Conservation (phyloP, 129 eudicot species). For the Tagetes patula region DNA sequence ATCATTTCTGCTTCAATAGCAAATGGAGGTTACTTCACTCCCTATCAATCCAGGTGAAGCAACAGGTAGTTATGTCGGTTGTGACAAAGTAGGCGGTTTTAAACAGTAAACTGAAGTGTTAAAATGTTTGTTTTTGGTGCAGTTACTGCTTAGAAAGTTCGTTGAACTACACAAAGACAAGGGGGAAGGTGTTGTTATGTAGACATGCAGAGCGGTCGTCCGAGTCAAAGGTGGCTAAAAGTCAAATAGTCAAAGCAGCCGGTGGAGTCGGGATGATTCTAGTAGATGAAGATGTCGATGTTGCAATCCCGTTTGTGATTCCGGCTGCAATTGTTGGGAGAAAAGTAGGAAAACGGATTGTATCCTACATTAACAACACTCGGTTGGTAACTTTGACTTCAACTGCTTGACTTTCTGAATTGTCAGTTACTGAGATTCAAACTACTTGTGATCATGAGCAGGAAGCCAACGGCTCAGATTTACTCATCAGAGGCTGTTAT, state of each 20-base stretch:
- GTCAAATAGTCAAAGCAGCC: conserved; percentile 64
- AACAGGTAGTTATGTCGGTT: conserved; percentile 58
- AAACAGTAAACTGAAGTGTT: conserved; percentile 15
- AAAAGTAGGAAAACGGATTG: conserved; percentile 47
- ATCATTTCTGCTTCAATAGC: conserved; percentile 78
- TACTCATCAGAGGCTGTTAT: conserved; percentile 47
- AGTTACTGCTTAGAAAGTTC: conserved; percentile 89
- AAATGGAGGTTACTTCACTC: conserved; percentile 71
- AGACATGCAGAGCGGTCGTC: conserved; percentile 71
- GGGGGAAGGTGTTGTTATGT: conserved; percentile 74
- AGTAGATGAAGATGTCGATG: conserved; percentile 66
- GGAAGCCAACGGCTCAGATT: conserved; percentile 55
- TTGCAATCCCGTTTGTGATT: conserved; percentile 66
- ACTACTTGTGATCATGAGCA: conserved; percentile 17
- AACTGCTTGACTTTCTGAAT: background rate
- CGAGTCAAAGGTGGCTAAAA: conserved; percentile 76
- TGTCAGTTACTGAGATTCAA: background rate
- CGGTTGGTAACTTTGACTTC: conserved; percentile 45
- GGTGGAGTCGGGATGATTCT: conserved; percentile 90
- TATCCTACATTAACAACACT: conserved; percentile 54
- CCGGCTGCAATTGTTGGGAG: conserved; percentile 75
- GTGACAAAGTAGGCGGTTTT: conserved; percentile 18
- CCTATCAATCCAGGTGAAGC: conserved; percentile 97
- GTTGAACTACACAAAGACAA: conserved; percentile 59
- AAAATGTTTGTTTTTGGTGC: conserved; percentile 20